phyloP scores from a whole-genome alignment of 208 protist genomes.

The Trypanosoma rangeli region DNA sequence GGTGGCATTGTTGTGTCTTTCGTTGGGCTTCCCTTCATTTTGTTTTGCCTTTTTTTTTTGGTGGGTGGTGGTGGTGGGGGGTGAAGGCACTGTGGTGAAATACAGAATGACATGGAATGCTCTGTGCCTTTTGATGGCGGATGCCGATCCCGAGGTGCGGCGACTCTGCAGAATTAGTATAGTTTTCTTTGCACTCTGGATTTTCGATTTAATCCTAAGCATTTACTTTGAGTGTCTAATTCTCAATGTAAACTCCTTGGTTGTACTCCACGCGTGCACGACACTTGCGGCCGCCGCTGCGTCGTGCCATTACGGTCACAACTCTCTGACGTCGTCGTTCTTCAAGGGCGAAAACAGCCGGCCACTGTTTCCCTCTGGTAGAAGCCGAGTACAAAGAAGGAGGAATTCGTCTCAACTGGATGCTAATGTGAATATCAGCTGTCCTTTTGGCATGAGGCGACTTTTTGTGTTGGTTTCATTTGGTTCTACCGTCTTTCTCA shows the following conservation, averaged over 20 bases:
- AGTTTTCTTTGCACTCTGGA: constrained; percentile 43
- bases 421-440: constrained; percentile 29
- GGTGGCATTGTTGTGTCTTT: neutral
- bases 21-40: neutral
- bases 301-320: constrained; percentile 19
- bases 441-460: constrained; percentile 50
- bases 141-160: constrained; percentile 25
- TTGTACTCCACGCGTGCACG: constrained; percentile 42
- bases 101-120: constrained; percentile 27
- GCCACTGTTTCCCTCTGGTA: neutral
- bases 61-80: neutral
- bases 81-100: neutral
- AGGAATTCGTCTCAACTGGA: neutral
- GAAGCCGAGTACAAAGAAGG: neutral
- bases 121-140: constrained; percentile 24
- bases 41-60: constrained; percentile 16
- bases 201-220: constrained; percentile 30
- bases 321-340: neutral
- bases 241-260: constrained; percentile 41
- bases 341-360: neutral
- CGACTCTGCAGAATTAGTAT: constrained; percentile 16
- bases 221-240: constrained; percentile 41
- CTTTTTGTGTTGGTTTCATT: constrained; percentile 55
- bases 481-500: constrained; percentile 49
- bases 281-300: constrained; percentile 43